A percentile compares a stretch with the other conserved stretches of the same genome.
Conservation (phyloP, 345 rosid genomes). For the Linum usitatissimum region DNA sequence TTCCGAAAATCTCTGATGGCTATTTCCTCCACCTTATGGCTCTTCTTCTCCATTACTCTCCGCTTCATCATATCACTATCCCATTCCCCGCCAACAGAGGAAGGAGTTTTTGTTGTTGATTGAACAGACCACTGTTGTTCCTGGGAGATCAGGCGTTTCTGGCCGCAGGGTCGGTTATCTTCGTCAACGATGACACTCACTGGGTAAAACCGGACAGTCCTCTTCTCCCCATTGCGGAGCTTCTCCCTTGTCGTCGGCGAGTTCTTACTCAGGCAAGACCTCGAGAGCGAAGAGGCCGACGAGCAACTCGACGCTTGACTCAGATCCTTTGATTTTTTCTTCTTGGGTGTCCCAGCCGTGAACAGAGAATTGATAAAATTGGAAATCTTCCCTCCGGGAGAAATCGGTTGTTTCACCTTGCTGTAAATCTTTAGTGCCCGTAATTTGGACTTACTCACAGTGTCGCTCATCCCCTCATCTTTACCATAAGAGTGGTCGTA, state of each 20-base stretch:
- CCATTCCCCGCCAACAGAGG: no score
- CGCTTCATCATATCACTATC: slow-evolving; percentile 15
- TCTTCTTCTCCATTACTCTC: slow-evolving; percentile 19
- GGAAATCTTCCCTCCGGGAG: slow-evolving; percentile 60
- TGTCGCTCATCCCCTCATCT: slow-evolving; percentile 30
- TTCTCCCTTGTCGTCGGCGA: slow-evolving; percentile 51
- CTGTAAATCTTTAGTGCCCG: slow-evolving; percentile 51
- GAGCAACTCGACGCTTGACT: slow-evolving; percentile 51
- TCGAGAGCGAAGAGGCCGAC: slow-evolving; percentile 73
- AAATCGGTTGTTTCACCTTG: slow-evolving; percentile 72
- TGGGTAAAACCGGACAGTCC: slow-evolving; percentile 59
- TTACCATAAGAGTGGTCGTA: slow-evolving; percentile 13
- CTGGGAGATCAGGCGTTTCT: slow-evolving; percentile 25
- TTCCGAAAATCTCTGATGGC: slow-evolving; percentile 32
- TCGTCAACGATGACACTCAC: slow-evolving; percentile 64
- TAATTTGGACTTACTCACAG: slow-evolving; percentile 33
- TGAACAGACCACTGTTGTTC: not conserved
- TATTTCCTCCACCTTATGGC: slow-evolving; percentile 31
- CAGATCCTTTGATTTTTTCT: slow-evolving; percentile 32
- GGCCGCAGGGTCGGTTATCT: slow-evolving; percentile 49
- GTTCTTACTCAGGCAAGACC: slow-evolving; percentile 65
- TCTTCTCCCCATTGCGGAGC: slow-evolving; percentile 43
- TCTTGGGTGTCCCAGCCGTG: slow-evolving; percentile 32
- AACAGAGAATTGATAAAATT: slow-evolving; percentile 70
- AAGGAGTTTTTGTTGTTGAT: no score